Evolutionary conservation across 768 basidiomycete genomes (phyloP), one percentile per base, ranked within the genome.

Genomic region (Termitomyces bulborhizus): DNA sequence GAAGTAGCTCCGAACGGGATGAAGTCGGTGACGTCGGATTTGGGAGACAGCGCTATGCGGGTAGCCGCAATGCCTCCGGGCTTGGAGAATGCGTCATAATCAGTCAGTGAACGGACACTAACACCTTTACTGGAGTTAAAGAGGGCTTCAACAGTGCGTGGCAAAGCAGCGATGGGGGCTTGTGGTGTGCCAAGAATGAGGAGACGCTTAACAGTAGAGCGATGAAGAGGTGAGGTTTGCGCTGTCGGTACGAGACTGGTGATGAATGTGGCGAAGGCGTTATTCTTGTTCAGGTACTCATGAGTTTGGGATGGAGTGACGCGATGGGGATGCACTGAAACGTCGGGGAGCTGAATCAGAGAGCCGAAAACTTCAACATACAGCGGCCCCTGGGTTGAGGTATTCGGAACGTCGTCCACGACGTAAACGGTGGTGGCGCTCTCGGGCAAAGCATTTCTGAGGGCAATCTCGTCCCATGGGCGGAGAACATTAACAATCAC

Each of bases 401-500:
- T 69, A 46, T 79, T 77, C 2, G 85, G 80, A 11, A 90, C 87
- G 59, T 95, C 92, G 58, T 92, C 90, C 27, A 93, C 70, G 55
- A 95, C 86, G 62, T 90, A 78, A 6, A 95, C 72, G 26, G 69
- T 71, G 62, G 72, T 76, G 21, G 76, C 85, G 15, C 79, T 79
- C 6, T 74, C 50, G 6, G 93, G 93, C 34, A 95, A 64, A 26
- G 78, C 68, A 13, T 65, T 67, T 58, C 75, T 77, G 57, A 96
- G 75, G n/a, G 81, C 78, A 18, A 75, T 72, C 56, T 85, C 82
- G 63, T 81, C 75, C 93, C 93, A 94, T 24, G 93, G 90, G 46
- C 89, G 82, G 51, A 92, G 76, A n/a, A 91, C 84, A 58, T 88
- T 86, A 51, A 93, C 86, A 44, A 80, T 69, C 53, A 94, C 73